Percentiles rank a stretch among this genome's conserved stretches.
Evolutionary conservation across 1,139 yeast genomes (phyloP).

Genomic region (Yamadazyma spencermartinsiae): DNA sequence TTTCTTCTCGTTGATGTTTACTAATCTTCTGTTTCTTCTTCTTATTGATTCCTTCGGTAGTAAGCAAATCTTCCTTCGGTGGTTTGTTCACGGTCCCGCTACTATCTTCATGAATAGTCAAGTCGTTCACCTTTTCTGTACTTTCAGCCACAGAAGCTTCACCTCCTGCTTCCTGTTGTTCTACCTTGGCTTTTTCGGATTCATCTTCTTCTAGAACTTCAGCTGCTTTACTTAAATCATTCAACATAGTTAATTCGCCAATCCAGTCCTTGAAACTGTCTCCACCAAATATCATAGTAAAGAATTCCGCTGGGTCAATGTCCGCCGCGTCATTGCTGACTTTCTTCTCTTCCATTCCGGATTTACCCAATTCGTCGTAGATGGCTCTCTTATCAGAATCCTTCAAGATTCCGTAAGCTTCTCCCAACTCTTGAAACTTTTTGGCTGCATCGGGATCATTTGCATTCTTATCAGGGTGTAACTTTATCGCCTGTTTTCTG

Average conservation of each 20-base stretch:
- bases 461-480: conserved; percentile 94
- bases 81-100: conserved; percentile 3
- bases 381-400: conserved; percentile 37
- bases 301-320: conserved; percentile 49
- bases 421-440: conserved; percentile 84
- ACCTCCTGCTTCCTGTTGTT: conserved; percentile 4
- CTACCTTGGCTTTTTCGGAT: conserved; percentile 3
- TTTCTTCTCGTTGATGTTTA: conserved; percentile 55
- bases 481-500: conserved; percentile 85
- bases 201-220: conserved; percentile 53
- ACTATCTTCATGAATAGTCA: conserved; percentile 7
- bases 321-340: conserved; percentile 27
- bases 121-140: conserved; percentile 8
- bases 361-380: conserved; percentile 46
- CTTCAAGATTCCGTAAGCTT: conserved; percentile 46
- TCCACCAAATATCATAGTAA: conserved; percentile 89
- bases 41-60: conserved; percentile 23
- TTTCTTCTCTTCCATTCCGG: conserved; percentile 33
- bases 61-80: conserved; percentile 12
- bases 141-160: conserved; percentile 3
- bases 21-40: conserved; percentile 42
- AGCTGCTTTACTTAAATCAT: conserved; percentile 73
- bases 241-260: conserved; percentile 86
- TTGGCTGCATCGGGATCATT: conserved; percentile 83
- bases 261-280: conserved; percentile 63